Conservation (phyloP, 352 stramenopile species). For the Phytopythium cucurbitacearum region DNA sequence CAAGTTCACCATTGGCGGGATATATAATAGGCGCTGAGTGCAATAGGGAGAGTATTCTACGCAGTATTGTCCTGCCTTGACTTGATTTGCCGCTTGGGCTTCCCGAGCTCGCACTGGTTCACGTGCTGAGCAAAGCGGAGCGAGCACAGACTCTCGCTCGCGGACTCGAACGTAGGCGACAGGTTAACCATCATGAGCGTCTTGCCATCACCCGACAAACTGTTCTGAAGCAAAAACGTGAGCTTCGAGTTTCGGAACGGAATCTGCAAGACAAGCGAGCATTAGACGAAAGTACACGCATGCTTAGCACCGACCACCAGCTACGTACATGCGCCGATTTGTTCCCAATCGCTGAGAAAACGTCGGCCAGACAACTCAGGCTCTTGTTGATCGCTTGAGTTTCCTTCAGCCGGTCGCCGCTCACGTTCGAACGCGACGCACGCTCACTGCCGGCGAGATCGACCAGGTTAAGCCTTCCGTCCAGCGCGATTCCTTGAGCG, state of each 20-base stretch:
- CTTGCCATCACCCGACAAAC: constrained; percentile 97
- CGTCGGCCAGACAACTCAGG: constrained; percentile 97
- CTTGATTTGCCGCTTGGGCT: constrained; percentile 90
- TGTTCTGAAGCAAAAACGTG: constrained; percentile 97
- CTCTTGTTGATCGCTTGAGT: constrained; percentile 99
- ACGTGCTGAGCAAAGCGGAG: constrained; percentile 96
- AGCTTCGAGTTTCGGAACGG: constrained; percentile 99
- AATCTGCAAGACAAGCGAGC: constrained; percentile 37
- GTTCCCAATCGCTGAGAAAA: constrained; percentile 96
- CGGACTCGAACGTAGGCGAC: constrained; percentile 92
- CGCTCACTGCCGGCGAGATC: constrained; percentile 80
- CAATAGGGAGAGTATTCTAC: not conserved
- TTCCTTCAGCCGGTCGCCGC: constrained; percentile 93
- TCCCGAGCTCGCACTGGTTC: constrained; percentile 96
- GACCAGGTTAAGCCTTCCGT: constrained; percentile 74
- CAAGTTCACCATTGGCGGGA: not conserved
- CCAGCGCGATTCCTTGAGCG: constrained; percentile 51
- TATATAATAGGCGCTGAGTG: not conserved
- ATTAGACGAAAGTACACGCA: not conserved
- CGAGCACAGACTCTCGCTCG: constrained; percentile 96
- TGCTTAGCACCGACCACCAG: not conserved
- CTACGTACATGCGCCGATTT: constrained; percentile 90
- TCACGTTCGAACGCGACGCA: constrained; percentile 81
- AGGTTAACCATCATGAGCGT: constrained; percentile 99
- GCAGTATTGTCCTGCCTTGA: constrained; percentile 44